phyloP scores from a whole-genome alignment of 202 grass and related monocot species.

The Panicum virgatum region DNA sequence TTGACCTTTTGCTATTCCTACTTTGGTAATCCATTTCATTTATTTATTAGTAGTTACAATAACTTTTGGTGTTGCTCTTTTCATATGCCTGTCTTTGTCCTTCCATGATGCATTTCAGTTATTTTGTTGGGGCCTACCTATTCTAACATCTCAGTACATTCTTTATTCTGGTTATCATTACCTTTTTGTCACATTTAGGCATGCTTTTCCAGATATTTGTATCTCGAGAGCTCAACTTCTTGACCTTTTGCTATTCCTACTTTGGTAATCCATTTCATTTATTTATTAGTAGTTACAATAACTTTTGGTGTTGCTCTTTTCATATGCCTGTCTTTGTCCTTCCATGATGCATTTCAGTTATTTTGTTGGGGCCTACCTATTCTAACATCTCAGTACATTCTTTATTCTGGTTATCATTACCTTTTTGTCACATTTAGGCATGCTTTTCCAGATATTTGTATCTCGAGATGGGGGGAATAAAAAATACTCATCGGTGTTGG shows the following conservation, averaged over 20 bases:
- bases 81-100: background rate
- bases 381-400: background rate
- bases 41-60: background rate
- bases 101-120: background rate
- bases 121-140: background rate
- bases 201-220: too few relatives aligned
- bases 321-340: background rate
- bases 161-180: background rate
- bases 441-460: slow-evolving; percentile 85
- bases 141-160: background rate
- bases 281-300: background rate
- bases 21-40: background rate
- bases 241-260: background rate
- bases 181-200: too few relatives aligned
- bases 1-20: background rate
- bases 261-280: background rate
- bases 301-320: background rate
- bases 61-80: background rate
- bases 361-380: background rate
- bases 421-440: background rate
- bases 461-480: slow-evolving; percentile 88
- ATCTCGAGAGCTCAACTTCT: background rate
- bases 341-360: background rate
- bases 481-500: slow-evolving; percentile 89
- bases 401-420: background rate